Percentiles rank a stretch among this genome's conserved stretches.
Evolutionary conservation across 495 filamentous ascomycete species (phyloP).

Genomic region (Aspergillus nanangensis): DNA sequence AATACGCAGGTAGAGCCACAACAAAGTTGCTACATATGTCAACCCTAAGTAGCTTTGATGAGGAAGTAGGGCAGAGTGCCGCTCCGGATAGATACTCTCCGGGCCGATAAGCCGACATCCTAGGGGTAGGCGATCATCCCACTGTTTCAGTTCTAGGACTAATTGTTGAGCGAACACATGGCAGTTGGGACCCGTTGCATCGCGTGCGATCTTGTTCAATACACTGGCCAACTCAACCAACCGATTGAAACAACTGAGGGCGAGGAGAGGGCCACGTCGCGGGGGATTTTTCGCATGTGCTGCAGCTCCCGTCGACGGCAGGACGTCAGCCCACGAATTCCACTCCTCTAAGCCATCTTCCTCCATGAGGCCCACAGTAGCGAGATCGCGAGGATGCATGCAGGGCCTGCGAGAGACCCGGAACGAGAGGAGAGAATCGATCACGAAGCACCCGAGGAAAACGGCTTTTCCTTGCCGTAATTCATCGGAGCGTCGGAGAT

Average conservation of each 20-base stretch:
- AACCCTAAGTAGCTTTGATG: constrained; percentile 46
- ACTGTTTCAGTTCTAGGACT: constrained; percentile 35
- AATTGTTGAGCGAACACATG: constrained; percentile 35
- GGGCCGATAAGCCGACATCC: constrained; percentile 39
- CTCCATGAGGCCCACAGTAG: constrained; percentile 40
- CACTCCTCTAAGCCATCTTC: constrained; percentile 70
- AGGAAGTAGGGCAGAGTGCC: constrained; percentile 39
- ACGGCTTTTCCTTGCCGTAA: constrained; percentile 44
- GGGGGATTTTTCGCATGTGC: constrained; percentile 31
- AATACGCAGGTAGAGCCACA: constrained; percentile 40
- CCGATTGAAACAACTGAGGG: constrained; percentile 60
- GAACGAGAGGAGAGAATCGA: constrained; percentile 61
- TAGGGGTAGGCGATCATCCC: constrained; percentile 38
- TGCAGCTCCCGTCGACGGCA: constrained; percentile 34
- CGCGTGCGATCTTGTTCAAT: constrained; percentile 39
- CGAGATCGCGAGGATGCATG: constrained; percentile 45
- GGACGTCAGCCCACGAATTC: constrained; percentile 61
- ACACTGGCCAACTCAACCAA: constrained; percentile 46
- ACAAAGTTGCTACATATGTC: constrained; percentile 41
- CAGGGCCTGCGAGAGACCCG: constrained; percentile 49
- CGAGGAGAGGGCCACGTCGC: constrained; percentile 48
- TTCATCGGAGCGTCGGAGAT: constrained; percentile 33
- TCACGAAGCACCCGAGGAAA: constrained; percentile 58
- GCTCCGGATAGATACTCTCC: constrained; percentile 40
- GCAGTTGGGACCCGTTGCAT: constrained; percentile 26